Evolutionary conservation across 2,329 filamentous ascomycete genomes (phyloP), one percentile per base, ranked within the genome.

Genomic region (Didymellaceae sp.): DNA sequence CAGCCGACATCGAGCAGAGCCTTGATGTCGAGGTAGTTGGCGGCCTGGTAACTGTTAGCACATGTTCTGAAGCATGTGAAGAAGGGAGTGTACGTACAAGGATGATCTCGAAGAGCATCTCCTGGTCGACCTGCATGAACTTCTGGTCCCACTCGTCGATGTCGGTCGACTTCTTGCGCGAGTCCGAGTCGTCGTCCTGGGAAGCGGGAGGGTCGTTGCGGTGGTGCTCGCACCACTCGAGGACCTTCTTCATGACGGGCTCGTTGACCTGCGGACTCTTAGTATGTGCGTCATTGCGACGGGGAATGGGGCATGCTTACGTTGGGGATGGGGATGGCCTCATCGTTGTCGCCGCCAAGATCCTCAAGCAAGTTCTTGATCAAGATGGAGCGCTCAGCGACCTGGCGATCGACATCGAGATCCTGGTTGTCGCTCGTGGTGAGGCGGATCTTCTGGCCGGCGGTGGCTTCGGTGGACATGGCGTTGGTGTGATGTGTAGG

Each of bases 121-220:
- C 94, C 73, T 99, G 94, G 74, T 99, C 94, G 14, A 99, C 94
- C 77, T 97, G 93, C 94, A 99, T 97, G 77, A 97, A 99, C 79
- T 99, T 99, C 77, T 97, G 93, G 67, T 99, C 94, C 94, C 94
- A 99, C 77, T 99, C 94, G 53, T 97, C 94, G 61, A 99, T 99
- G 67, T 99, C 94, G 37, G 94, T 97, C 1, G 92, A 96, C 85
- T 96, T 97, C 83, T 97, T 97, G 65, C 94, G 90, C 41, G 87
- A 91, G 67, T 97, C 93, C 56, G 89, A 88, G 66, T 99, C 91
- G 54, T 96, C 94, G 57, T 97, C 93, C 66, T 86, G 85, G 45
- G 87, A 81, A 57, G 86, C 83, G n/a, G 86, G 82, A 30, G 94
- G 91, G 70, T 99, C 94, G 74, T 86, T 86, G 75, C 90, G 89